These are phyloP conservation scores for Talaromyces sp. DNA, from an alignment of 2,329 filamentous ascomycete genomes.

Conservation along the genomic window DNA sequence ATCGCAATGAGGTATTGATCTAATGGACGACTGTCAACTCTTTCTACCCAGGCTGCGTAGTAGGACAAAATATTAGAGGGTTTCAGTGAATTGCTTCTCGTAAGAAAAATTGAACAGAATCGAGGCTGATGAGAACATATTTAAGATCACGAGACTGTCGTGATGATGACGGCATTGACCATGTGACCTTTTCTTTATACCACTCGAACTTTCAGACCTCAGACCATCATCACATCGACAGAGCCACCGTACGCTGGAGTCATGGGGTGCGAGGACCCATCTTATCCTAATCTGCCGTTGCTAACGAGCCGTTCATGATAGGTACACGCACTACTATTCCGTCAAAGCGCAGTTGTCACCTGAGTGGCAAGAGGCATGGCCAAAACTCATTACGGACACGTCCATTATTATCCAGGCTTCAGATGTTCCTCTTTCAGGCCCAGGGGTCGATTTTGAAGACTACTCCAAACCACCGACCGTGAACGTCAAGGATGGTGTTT, in stretches of 20 bases:
- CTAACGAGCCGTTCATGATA: background rate
- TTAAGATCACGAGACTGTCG: background rate
- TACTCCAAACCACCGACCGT: background rate
- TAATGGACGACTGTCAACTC: background rate
- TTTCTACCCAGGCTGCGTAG: background rate
- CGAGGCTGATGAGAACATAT: background rate
- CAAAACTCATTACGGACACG: background rate
- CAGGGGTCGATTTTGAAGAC: background rate
- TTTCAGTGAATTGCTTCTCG: too few species aligned
- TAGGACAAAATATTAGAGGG: too few species aligned
- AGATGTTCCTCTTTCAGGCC: background rate
- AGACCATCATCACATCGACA: background rate
- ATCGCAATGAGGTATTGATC: background rate
- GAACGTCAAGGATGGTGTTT: background rate
- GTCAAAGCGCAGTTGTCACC: background rate
- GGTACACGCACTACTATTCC: slow-evolving; percentile 2
- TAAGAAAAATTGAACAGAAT: too few species aligned
- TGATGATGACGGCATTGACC: background rate
- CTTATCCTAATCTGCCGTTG: background rate
- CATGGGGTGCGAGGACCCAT: background rate
- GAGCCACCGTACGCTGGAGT: background rate
- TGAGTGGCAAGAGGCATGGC: slow-evolving; percentile 1
- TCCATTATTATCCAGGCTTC: background rate
- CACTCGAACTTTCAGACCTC: background rate
- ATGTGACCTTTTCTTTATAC: background rate